Base-by-base conservation (phyloP, 2,329 filamentous ascomycete species). In the Camillea tinctor region DNA sequence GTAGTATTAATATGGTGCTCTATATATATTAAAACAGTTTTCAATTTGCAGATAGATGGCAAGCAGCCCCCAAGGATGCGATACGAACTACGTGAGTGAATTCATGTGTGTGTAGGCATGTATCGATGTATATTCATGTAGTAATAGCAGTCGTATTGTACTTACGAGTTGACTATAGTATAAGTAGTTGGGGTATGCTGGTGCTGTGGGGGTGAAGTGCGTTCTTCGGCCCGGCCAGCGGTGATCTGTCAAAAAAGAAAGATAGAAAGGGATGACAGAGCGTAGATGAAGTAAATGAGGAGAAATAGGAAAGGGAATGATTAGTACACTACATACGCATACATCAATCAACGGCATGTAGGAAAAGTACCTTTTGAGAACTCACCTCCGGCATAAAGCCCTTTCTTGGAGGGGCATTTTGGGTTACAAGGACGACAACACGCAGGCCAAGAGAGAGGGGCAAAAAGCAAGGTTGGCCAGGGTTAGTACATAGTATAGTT, bases 1-100 rank as follows among this genome's bases (percentile, higher is more conserved):
- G 66, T 66, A 70, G 68, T 62, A 65, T 64, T 61, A 57, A 44
- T 30, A 44, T 44, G 17, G 13, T 23, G 26, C 52, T 21, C 17
- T 20, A 20, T 20, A 40, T 54, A 58, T 48, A 57, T 51, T 20
- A 50, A 50, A 44, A 15, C 36, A 44, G 36, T 44, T 44, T 44
- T 15, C 36, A 44, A 44, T 30, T n/a, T 30, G 26, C 26, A 44
- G 13, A 15, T n/a, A 44, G 36, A 11, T n/a, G n/a, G 36, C 36
- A 44, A 44, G 36, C 36, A n/a, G 36, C 36, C 36, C 17, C 36
- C 17, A 44, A 44, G 13, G 17, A 44, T 5, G 36, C 5, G 2
- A 15, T 44, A 44, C 36, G 36, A 11, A 15, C 36, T n/a, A 30
- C 26, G 13, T 30, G 26, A 9, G 13, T 30, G 26, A 30, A 30